Conservation (phyloP, 345 rosid species). For the Eucalyptus regnans region DNA sequence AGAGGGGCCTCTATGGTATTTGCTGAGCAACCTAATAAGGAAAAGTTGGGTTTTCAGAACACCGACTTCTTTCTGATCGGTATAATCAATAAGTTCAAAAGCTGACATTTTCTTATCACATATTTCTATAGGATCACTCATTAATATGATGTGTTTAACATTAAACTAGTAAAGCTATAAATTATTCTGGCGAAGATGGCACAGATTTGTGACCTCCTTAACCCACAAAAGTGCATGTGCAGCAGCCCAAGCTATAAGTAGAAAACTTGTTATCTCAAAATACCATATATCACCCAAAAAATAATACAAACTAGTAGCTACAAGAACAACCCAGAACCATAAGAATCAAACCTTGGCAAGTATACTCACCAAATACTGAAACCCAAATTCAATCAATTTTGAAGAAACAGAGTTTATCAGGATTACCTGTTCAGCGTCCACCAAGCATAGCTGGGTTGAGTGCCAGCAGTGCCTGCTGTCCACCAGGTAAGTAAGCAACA, state of each 20-base stretch:
- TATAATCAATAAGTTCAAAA: not conserved
- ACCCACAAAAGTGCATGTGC: not conserved
- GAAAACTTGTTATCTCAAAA: not conserved
- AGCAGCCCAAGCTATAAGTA: not conserved
- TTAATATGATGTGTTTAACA: not conserved
- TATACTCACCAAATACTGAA: not conserved
- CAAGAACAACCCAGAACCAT: not conserved
- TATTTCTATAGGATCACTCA: not conserved
- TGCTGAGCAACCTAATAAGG: not conserved
- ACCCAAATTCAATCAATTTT: not conserved
- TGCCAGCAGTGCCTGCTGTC: constrained; percentile 69
- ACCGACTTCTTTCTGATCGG: not conserved
- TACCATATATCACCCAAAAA: not conserved
- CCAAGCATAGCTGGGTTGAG: constrained; percentile 35
- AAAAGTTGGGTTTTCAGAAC: not conserved
- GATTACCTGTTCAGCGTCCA: constrained; percentile 25
- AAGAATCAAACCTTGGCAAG: not conserved
- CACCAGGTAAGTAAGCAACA: constrained; percentile 85
- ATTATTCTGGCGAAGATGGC: not conserved
- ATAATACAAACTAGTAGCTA: not conserved
- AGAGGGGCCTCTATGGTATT: not conserved
- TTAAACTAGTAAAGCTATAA: not conserved
- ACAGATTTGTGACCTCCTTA: not conserved
- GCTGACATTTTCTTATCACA: not conserved
- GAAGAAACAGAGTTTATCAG: not conserved